These are phyloP conservation scores for Aegilops bicornis DNA, from an alignment of 176 grass and related monocot genomes.

Conservation along the genomic window DNA sequence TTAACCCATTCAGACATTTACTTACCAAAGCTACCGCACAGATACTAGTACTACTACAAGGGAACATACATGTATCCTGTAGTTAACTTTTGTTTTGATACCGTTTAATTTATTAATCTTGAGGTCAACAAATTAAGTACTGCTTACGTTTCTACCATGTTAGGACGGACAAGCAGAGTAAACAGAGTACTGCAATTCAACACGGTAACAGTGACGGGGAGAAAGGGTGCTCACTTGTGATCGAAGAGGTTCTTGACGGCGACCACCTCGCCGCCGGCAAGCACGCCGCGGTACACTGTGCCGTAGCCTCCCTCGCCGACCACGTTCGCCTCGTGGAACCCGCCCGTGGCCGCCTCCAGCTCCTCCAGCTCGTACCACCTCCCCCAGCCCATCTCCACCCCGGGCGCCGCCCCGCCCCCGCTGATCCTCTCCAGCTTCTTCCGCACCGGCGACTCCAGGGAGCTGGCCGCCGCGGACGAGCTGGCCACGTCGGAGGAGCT, in stretches of 20 bases:
- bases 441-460: conserved; percentile 35
- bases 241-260: conserved; percentile 91
- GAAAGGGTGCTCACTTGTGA: conserved; percentile 70
- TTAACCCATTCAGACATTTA: conserved; percentile 15
- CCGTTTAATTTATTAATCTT: background rate
- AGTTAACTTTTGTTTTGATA: background rate
- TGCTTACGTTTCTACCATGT: background rate
- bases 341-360: conserved; percentile 69
- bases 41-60: background rate
- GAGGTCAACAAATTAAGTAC: background rate
- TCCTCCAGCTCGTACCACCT: conserved; percentile 88
- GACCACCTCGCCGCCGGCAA: conserved; percentile 68
- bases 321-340: conserved; percentile 54
- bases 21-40: background rate
- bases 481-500: conserved; percentile 38
- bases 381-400: conserved; percentile 81
- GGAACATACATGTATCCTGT: background rate
- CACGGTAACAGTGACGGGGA: background rate
- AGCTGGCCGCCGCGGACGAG: conserved; percentile 43
- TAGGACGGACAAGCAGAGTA: background rate
- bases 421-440: conserved; percentile 25
- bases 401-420: background rate
- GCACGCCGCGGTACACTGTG: conserved; percentile 85
- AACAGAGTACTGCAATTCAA: background rate
- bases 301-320: conserved; percentile 90